phyloP scores from a whole-genome alignment of 2,329 filamentous ascomycete species.

The Ambrosiella cleistominuta region DNA sequence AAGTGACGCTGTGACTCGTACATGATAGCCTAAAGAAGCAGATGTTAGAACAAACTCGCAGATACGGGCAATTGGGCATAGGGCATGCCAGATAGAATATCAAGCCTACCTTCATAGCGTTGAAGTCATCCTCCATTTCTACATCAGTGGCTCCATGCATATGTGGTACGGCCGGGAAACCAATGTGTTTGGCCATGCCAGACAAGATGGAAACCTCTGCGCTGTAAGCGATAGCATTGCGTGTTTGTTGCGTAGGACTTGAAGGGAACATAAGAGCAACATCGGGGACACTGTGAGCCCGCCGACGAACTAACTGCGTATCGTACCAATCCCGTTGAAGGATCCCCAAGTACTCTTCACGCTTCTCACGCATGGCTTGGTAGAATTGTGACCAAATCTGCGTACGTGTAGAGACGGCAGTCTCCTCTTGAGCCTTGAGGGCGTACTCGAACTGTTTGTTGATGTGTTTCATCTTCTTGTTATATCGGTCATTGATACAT shows the following conservation, averaged over 20 bases:
- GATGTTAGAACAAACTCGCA: background rate
- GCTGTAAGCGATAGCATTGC: slow-evolving; percentile 82
- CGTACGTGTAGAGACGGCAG: slow-evolving; percentile 62
- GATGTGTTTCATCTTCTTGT: slow-evolving; percentile 64
- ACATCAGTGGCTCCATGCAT: slow-evolving; percentile 53
- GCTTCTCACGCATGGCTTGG: slow-evolving; percentile 65
- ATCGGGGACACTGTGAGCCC: slow-evolving; percentile 62
- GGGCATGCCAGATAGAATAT: background rate
- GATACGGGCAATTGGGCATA: background rate
- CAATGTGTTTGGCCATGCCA: slow-evolving; percentile 83
- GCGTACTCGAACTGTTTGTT: slow-evolving; percentile 58
- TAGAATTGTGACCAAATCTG: slow-evolving; percentile 84
- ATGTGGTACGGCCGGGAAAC: slow-evolving; percentile 86
- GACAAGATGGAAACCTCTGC: slow-evolving; percentile 83
- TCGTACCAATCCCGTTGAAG: slow-evolving; percentile 85
- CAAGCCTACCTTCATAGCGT: slow-evolving; percentile 57
- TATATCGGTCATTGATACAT: slow-evolving; percentile 64
- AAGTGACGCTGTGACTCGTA: slow-evolving; percentile 4
- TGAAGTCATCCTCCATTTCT: slow-evolving; percentile 74
- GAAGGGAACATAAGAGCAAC: slow-evolving; percentile 69
- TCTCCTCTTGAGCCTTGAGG: slow-evolving; percentile 52
- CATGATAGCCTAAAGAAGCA: slow-evolving; percentile 8
- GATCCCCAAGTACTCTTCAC: slow-evolving; percentile 61
- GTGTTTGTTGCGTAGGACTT: slow-evolving; percentile 57
- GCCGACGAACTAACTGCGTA: slow-evolving; percentile 74